phyloP scores from a whole-genome alignment of 805 yeast genomes.

The Grigorovia transvaalensis region DNA sequence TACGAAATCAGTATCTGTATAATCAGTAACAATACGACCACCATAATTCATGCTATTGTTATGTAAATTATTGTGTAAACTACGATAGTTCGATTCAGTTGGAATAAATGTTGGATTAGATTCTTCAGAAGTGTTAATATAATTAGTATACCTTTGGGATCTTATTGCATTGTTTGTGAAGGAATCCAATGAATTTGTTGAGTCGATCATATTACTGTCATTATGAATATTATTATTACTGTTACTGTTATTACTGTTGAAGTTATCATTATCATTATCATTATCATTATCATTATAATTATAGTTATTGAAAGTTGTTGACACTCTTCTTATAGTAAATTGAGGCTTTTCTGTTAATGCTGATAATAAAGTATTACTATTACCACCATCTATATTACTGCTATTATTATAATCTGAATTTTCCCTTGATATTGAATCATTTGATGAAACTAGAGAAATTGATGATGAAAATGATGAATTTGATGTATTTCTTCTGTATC shows the following conservation, averaged over 20 bases:
- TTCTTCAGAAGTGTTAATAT: slow-evolving; percentile 1
- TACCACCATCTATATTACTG: neutral
- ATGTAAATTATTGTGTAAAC: neutral
- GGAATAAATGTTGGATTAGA: neutral
- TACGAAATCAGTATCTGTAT: slow-evolving; percentile 10
- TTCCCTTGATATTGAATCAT: neutral
- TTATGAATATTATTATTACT: neutral
- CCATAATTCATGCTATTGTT: neutral
- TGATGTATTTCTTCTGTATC: slow-evolving; percentile 1
- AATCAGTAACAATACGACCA: slow-evolving; percentile 3
- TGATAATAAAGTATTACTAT: neutral
- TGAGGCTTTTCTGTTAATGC: slow-evolving; percentile 6
- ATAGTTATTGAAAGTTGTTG: slow-evolving; percentile 15
- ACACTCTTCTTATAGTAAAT: slow-evolving; percentile 22
- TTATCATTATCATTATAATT: slow-evolving; percentile 11
- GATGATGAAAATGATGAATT: slow-evolving; percentile 1
- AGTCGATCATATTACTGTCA: neutral
- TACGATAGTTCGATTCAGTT: neutral
- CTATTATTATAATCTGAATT: neutral
- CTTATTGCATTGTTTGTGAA: neutral
- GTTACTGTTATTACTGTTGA: neutral
- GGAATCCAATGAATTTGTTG: neutral
- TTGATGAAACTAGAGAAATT: neutral
- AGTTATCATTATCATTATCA: slow-evolving; percentile 6
- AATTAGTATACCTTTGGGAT: neutral